Conservation (phyloP, 345 rosid species). For the Salix dunnii region DNA sequence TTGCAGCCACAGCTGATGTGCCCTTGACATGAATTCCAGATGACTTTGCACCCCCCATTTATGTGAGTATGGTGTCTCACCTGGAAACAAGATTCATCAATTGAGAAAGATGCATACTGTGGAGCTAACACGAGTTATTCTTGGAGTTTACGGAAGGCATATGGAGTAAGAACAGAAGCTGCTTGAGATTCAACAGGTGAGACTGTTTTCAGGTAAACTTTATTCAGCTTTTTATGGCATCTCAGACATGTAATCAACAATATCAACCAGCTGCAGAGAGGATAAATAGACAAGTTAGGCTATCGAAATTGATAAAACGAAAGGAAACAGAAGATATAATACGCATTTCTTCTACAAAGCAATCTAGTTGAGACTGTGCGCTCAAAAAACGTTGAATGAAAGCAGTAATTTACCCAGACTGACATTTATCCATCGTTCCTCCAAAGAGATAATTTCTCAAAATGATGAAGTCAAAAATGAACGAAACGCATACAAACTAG, state of each 20-base stretch:
- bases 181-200: slow-evolving; percentile 67
- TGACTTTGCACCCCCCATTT: slow-evolving; percentile 46
- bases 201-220: slow-evolving; percentile 47
- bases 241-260: slow-evolving; percentile 39
- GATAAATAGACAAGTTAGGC: not conserved
- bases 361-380: slow-evolving; percentile 34
- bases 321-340: not conserved
- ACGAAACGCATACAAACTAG: too few relatives aligned
- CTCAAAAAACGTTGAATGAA: too few relatives aligned
- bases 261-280: slow-evolving; percentile 41
- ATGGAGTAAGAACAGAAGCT: slow-evolving; percentile 51
- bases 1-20: slow-evolving; percentile 56
- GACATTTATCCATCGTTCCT: too few relatives aligned
- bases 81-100: slow-evolving; percentile 47
- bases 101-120: slow-evolving; percentile 47
- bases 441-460: too few relatives aligned
- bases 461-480: too few relatives aligned
- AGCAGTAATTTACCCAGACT: too few relatives aligned
- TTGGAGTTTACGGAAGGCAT: slow-evolving; percentile 52
- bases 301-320: not conserved
- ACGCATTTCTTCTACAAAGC: slow-evolving; percentile 44
- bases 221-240: slow-evolving; percentile 32
- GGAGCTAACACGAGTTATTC: slow-evolving; percentile 62
- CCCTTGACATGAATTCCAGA: slow-evolving; percentile 48
- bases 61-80: slow-evolving; percentile 53